Percentiles rank a stretch among this genome's conserved stretches.
Conservation (phyloP, 345 rosid species). For the Microcos paniculata region DNA sequence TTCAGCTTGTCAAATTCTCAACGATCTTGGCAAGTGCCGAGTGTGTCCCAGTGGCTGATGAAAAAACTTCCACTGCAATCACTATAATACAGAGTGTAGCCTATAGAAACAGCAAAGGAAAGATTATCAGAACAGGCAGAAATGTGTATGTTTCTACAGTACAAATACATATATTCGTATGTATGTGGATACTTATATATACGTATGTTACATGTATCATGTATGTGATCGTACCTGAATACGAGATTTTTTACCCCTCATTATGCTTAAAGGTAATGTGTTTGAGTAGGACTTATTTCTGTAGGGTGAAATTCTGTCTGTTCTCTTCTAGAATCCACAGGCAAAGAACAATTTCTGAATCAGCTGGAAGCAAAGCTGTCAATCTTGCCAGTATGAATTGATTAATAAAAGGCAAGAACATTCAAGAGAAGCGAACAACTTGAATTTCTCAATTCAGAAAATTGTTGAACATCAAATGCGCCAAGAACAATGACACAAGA, state of each 20-base stretch:
- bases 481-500: too few relatives aligned
- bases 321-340: not conserved
- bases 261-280: too few relatives aligned
- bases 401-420: not conserved
- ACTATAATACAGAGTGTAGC: slow-evolving; percentile 49
- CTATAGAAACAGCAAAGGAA: slow-evolving; percentile 28
- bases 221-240: slow-evolving; percentile 48
- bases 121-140: not conserved
- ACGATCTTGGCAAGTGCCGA: slow-evolving; percentile 69
- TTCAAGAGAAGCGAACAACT: not conserved
- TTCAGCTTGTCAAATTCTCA: slow-evolving; percentile 45
- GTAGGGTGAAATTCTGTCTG: too few relatives aligned
- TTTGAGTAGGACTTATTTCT: too few relatives aligned
- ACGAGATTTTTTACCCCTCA: slow-evolving; percentile 49
- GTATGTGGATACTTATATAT: too few relatives aligned
- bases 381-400: not conserved
- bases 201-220: not conserved
- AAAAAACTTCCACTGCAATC: slow-evolving; percentile 62
- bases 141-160: not conserved
- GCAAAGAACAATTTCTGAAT: not conserved
- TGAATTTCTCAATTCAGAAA: not conserved
- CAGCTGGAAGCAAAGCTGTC: not conserved
- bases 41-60: slow-evolving; percentile 64
- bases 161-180: not conserved
- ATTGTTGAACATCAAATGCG: not conserved